A percentile compares a stretch with the other conserved stretches of the same genome.
These are phyloP conservation scores for Phytophthora kernoviae DNA, from an alignment of 352 stramenopile species.

Conservation along the genomic window DNA sequence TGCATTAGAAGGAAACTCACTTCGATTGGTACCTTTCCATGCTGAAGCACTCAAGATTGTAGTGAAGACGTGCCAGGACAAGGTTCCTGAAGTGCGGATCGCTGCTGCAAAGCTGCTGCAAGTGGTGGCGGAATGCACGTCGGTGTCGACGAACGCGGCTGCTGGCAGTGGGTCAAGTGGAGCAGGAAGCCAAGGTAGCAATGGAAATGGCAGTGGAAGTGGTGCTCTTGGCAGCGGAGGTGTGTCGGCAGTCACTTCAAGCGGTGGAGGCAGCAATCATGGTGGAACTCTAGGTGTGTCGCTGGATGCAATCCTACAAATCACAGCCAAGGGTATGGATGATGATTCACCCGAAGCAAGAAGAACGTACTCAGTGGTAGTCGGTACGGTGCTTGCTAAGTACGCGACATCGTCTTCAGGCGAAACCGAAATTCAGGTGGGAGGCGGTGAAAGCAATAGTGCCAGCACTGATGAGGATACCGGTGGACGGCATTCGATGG, in stretches of 20 bases:
- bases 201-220: constrained; percentile 23
- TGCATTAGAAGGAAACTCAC: constrained; percentile 50
- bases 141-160: constrained; percentile 18
- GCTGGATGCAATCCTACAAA: constrained; percentile 73
- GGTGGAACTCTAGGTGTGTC: constrained; percentile 38
- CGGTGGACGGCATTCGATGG: constrained; percentile 26
- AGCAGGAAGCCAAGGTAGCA: constrained; percentile 21
- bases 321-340: constrained; percentile 80
- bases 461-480: constrained; percentile 36
- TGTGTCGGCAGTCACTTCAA: constrained; percentile 11
- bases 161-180: constrained; percentile 13
- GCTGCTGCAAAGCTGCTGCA: constrained; percentile 65
- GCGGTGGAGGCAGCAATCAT: constrained; percentile 21
- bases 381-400: constrained; percentile 81
- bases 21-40: constrained; percentile 50
- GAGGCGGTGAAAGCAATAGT: constrained; percentile 19
- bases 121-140: constrained; percentile 64
- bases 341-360: constrained; percentile 66
- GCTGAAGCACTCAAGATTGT: constrained; percentile 78
- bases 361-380: constrained; percentile 64
- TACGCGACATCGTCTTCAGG: constrained; percentile 55
- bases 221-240: constrained; percentile 16
- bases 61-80: constrained; percentile 73
- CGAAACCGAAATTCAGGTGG: constrained; percentile 48
- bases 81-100: constrained; percentile 71